Evolutionary conservation across 805 yeast species (phyloP).

Genomic region (Pichia ethanolica): DNA sequence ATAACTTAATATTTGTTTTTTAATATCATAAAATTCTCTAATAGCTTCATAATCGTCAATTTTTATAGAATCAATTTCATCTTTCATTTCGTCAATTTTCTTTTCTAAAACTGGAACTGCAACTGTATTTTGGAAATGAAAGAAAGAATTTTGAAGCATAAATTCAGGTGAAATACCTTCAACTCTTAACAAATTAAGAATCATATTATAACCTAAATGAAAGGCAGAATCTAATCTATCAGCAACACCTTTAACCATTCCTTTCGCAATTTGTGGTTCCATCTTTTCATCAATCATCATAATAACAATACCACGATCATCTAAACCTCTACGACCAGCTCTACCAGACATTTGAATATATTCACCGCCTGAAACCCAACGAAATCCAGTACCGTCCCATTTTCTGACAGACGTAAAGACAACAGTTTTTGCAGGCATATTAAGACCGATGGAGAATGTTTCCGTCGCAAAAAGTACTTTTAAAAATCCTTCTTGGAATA

Average conservation of each 20-base stretch:
- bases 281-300: conserved; percentile 99
- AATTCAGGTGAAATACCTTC: conserved; percentile 98
- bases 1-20: conserved; percentile 63
- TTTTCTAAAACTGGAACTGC: conserved; percentile 81
- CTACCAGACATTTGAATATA: conserved; percentile 99
- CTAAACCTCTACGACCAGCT: conserved; percentile 99
- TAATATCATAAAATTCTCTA: conserved; percentile 76
- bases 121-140: conserved; percentile 88
- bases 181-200: conserved; percentile 88
- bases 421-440: conserved; percentile 99
- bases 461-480: conserved; percentile 97
- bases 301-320: conserved; percentile 97
- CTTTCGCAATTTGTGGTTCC: conserved; percentile 99
- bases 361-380: conserved; percentile 99
- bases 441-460: conserved; percentile 94
- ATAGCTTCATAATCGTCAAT: conserved; percentile 71
- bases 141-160: conserved; percentile 91
- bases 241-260: conserved; percentile 99
- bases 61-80: conserved; percentile 38
- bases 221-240: conserved; percentile 96
- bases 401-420: conserved; percentile 96
- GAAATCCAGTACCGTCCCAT: conserved; percentile 95
- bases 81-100: conserved; percentile 48
- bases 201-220: conserved; percentile 96
- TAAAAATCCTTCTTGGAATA: conserved; percentile 92